Evolutionary conservation across 345 rosid genomes (phyloP), one percentile per base, ranked within the genome.

Genomic region (Psidium guajava): DNA sequence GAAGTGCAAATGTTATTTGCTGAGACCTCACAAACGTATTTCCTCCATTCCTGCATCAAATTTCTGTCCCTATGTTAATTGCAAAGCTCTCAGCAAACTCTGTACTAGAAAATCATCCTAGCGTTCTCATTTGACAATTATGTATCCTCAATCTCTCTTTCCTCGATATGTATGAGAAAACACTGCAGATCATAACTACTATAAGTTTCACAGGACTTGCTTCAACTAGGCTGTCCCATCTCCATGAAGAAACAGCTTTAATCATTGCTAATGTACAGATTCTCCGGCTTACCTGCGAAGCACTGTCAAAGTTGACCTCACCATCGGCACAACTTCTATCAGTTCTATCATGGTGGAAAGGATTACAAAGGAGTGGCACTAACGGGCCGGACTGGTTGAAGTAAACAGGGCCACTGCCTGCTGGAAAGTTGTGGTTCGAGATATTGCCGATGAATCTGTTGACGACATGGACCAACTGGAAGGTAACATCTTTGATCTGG

Each of bases 351-450:
- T 88, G 42, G 53, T 91, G 74, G 21, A 87, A 91, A 0, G 93
- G 96, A 87, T 87, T 91, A 87, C 98, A 95, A 53, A 94, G 88
- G 36, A 86, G 86, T 75, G 98, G 98, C 54, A 92, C 86, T 28
- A 87, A 85, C 0, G 97, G 95, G 83, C 98, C 98, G 2, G 98
- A 94, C 84, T 93, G 97, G 84, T 95, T 95, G 87, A 91, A 91
- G 85, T 93, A 92, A 28, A 90, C 51, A 58, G 91, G 88, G 52
- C 87, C 86, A 21, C 74, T 85, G 24, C 58, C 64, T 32, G 90
- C 91, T 21, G 93, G 93, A 77, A 89, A 25, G 58, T 91, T 86
- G 52, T 58, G 80, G 91, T 95, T 95, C 86, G 94, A 89, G 21
- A 94, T 84, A 42, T 89, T 88, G 84, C 42, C 55, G 4, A 93